Conservation (phyloP, 2,329 filamentous ascomycete species). For the Colletotrichum kahawae region DNA sequence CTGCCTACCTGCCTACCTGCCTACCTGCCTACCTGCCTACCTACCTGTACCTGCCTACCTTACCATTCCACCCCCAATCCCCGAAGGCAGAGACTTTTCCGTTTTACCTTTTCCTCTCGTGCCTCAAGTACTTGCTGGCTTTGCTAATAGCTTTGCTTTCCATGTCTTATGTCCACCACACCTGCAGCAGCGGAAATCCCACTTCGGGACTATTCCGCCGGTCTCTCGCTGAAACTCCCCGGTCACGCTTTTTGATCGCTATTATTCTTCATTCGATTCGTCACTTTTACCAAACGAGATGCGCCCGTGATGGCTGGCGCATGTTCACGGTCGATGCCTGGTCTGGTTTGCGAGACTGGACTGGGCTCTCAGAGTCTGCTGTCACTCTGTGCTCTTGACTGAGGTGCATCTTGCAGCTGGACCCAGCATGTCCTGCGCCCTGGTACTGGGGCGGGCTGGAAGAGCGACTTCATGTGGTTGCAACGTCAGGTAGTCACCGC, state of each 20-base stretch:
- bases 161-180: neutral
- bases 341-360: neutral
- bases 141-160: neutral
- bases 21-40: neutral
- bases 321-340: neutral
- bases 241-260: neutral
- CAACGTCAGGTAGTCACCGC: neutral
- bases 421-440: neutral
- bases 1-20: neutral
- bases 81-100: neutral
- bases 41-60: too few relatives aligned
- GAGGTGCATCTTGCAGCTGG: neutral
- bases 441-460: neutral
- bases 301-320: neutral
- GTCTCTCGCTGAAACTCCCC: slow-evolving; percentile 2
- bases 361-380: neutral
- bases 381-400: neutral
- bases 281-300: neutral
- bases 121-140: neutral
- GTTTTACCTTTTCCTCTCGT: neutral
- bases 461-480: neutral
- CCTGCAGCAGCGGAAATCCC: neutral
- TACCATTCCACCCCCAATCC: neutral
- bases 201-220: neutral
- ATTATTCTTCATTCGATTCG: neutral